These are phyloP conservation scores for Malus sieversii DNA, from an alignment of 306 rosid species.

Conservation along the genomic window DNA sequence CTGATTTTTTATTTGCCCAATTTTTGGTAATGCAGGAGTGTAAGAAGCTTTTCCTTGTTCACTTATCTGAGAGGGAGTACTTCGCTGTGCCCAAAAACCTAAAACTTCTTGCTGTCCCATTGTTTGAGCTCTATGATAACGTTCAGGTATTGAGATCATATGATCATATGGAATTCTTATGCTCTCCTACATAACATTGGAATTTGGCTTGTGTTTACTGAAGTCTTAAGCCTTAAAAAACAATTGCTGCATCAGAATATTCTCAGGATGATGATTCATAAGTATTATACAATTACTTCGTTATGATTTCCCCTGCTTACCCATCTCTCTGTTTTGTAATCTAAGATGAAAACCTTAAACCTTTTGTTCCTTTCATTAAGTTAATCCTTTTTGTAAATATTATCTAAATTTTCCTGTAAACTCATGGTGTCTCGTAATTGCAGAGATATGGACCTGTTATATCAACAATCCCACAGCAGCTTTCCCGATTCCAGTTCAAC, in stretches of 20 bases:
- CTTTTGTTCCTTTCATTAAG: background rate
- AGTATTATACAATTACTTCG: background rate
- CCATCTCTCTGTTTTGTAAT: background rate
- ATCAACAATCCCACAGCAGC: conserved; percentile 96
- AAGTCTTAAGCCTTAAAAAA: background rate
- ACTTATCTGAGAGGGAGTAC: conserved; percentile 93
- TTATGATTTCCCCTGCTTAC: background rate
- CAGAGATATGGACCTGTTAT: conserved; percentile 99
- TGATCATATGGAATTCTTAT: conserved; percentile 2
- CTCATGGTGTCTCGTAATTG: conserved; percentile 15
- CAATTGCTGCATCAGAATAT: background rate
- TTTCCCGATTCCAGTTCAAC: conserved; percentile 96
- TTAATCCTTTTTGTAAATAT: background rate
- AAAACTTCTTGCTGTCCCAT: conserved; percentile 93
- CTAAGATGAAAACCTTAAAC: background rate
- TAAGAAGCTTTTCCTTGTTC: conserved; percentile 91
- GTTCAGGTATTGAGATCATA: conserved; percentile 59
- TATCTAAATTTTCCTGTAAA: background rate
- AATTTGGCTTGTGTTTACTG: background rate
- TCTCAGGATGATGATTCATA: background rate
- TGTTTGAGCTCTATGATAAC: conserved; percentile 98
- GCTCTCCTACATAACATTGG: background rate
- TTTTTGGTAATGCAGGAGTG: conserved; percentile 58
- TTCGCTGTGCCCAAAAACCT: conserved; percentile 96
- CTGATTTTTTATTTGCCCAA: background rate